phyloP scores from a whole-genome alignment of 1,284 basidiomycete species.

The Anthracocystis walkeri region DNA sequence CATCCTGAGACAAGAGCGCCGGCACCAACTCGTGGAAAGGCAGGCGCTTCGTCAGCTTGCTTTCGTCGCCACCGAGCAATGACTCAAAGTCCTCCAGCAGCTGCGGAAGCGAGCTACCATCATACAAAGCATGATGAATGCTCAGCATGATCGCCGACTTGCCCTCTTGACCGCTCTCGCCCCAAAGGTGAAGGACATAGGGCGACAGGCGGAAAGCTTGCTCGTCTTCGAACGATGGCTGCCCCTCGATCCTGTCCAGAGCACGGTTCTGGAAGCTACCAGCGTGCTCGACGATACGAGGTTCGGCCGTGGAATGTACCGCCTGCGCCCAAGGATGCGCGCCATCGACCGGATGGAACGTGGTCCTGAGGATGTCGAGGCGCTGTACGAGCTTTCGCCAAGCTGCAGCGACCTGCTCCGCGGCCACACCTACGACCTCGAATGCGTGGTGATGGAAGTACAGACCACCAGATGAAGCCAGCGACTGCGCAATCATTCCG shows the following conservation, averaged over 20 bases:
- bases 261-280: constrained; percentile 12
- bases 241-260: constrained; percentile 21
- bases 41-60: constrained; percentile 11
- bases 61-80: constrained; percentile 7
- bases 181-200: constrained; percentile 55
- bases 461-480: constrained; percentile 45
- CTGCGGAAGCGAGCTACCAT: constrained; percentile 54
- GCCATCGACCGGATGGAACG: constrained; percentile 54
- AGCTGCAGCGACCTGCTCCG: constrained; percentile 27
- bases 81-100: constrained; percentile 48
- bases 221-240: constrained; percentile 52
- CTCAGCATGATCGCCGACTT: constrained; percentile 22
- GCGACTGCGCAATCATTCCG: constrained; percentile 64
- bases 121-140: constrained; percentile 61
- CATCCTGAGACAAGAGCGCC: constrained; percentile 43
- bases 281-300: constrained; percentile 22
- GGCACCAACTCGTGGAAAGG: constrained; percentile 51
- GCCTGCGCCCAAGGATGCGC: constrained; percentile 58
- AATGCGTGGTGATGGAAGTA: constrained; percentile 62
- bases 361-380: constrained; percentile 60
- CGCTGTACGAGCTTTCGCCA: constrained; percentile 44
- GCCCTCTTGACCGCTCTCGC: background rate
- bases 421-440: constrained; percentile 3
- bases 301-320: constrained; percentile 25
- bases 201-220: constrained; percentile 38